Base-by-base conservation (phyloP, 306 rosid species). In the Corylus heterophylla region DNA sequence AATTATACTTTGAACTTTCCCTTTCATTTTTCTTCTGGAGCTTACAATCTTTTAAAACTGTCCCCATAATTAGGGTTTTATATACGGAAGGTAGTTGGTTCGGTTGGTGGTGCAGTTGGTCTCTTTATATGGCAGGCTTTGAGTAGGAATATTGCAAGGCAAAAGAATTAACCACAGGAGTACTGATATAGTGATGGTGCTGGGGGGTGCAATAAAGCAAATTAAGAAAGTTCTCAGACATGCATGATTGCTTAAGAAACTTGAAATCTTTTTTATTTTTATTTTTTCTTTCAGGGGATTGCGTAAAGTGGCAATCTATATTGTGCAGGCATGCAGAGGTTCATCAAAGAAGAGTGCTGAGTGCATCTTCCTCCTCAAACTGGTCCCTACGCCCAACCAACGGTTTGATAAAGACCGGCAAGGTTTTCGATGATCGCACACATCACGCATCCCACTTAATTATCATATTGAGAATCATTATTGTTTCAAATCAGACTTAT, bases 181-280 rank as follows among this genome's bases (percentile, higher is more conserved):
- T 13, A 31, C 4, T 35, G 42, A 29, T 5, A 16, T 29, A 62
- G 69, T 72, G 70, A 73, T 48, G 35, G 75, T 3, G 76, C 20
- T 73, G 47, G 39, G 7, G 49, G 29, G 47, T 16, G 20, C 70
- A 72, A 31, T 66, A 47, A 77, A 78, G 68, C 50, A 77, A 73
- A 17, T 22, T 22, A 22, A 22, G 44, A 35, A 78, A 69, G 73
- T 69, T 71, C 22, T 7, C 69, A 58, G 68, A 82, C 29, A 20
- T 76, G 80, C 35, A 31, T 31, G 35, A 75, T 87, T 82, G 80
- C 82, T 80, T 74, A 47, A 85, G 87, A 86, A 86, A 86, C 87
- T 74, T 25, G 37, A 49, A 59, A 71, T 6, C 16, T 44, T 69
- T 62, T 85, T 42, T 5, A 1, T 5, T 42, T 42, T 42, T 42